phyloP scores from a whole-genome alignment of 2,329 filamentous ascomycete species.

The Thielaviopsis populi region DNA sequence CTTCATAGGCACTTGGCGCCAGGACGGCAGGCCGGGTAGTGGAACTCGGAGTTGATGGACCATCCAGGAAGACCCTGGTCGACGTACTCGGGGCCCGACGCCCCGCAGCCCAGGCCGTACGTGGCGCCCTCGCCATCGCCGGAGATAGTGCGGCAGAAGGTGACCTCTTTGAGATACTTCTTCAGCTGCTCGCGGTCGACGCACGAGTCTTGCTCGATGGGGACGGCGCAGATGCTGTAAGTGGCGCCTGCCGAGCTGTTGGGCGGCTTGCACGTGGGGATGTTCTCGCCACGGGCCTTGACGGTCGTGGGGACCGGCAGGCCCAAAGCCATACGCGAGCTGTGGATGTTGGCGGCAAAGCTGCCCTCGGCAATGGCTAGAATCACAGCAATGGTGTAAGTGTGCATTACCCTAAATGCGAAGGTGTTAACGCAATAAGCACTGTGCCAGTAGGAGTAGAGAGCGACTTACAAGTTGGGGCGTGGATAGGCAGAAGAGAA shows the following conservation, averaged over 20 bases:
- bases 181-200: not conserved
- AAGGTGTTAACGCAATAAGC: not conserved
- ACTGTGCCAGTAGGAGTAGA: not conserved
- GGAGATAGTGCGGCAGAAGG: not conserved
- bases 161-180: not conserved
- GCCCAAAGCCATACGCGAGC: not conserved
- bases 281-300: not conserved
- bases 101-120: not conserved
- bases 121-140: not conserved
- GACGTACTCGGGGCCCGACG: not conserved
- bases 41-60: not conserved
- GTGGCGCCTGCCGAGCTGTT: not conserved
- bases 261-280: not conserved
- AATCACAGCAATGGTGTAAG: not conserved
- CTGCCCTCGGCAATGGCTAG: not conserved
- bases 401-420: not conserved
- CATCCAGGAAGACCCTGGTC: not conserved
- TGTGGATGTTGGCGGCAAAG: not conserved
- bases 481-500: not conserved
- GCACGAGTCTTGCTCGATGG: not conserved
- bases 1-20: not conserved
- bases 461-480: not conserved
- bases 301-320: not conserved
- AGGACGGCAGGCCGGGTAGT: not conserved
- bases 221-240: not conserved